Conservation (phyloP, 2,329 filamentous ascomycete genomes). For the Alternaria sp. region DNA sequence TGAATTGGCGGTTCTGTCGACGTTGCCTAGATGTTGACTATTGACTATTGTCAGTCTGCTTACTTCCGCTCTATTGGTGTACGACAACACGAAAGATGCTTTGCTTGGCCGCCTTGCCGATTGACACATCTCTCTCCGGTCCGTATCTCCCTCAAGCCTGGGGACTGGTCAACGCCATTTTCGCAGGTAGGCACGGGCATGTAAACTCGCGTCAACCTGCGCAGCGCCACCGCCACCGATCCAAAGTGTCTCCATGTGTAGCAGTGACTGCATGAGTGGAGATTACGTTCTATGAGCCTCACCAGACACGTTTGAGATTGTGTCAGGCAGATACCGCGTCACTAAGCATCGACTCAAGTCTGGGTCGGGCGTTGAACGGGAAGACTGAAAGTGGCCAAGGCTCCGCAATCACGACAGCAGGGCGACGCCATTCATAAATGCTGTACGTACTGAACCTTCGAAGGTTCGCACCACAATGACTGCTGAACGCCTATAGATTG, state of each 20-base stretch:
- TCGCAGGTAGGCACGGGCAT: neutral
- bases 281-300: neutral
- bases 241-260: neutral
- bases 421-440: neutral
- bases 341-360: neutral
- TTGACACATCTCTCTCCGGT: neutral
- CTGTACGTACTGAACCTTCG: neutral
- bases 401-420: neutral
- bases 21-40: neutral
- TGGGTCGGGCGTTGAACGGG: neutral
- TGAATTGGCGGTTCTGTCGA: neutral
- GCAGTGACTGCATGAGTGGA: neutral
- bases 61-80: neutral
- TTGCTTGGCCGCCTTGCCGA: neutral
- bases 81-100: neutral
- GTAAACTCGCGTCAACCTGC: neutral
- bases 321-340: neutral
- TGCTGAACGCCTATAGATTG: neutral
- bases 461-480: neutral
- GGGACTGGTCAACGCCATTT: neutral
- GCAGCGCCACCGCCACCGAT: neutral
- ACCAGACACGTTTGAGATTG: neutral
- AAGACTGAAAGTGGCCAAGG: neutral
- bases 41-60: neutral
- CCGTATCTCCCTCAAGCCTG: neutral